phyloP scores from a whole-genome alignment of 164 flowering plant species.

The Liquidambar formosana region DNA sequence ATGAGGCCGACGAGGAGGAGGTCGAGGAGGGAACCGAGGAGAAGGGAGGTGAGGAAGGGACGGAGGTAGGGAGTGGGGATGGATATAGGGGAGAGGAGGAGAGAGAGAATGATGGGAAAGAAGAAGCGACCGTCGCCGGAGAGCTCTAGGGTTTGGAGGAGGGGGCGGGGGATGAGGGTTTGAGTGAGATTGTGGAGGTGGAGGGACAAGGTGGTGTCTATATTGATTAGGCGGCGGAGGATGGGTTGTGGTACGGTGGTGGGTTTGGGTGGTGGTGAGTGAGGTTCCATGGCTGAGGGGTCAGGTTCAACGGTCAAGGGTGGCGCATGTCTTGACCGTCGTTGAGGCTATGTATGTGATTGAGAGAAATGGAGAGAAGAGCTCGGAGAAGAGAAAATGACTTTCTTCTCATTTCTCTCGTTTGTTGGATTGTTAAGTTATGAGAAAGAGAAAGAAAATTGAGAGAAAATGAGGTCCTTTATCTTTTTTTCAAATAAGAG shows the following conservation, averaged over 20 bases:
- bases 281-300: background rate
- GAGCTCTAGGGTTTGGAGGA: constrained; percentile 64
- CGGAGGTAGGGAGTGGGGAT: constrained; percentile 22
- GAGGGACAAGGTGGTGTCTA: constrained; percentile 58
- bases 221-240: constrained; percentile 36
- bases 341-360: too few relatives aligned
- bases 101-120: constrained; percentile 46
- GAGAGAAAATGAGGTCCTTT: too few relatives aligned
- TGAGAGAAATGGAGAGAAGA: too few relatives aligned
- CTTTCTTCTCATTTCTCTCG: too few relatives aligned
- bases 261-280: constrained; percentile 13
- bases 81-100: constrained; percentile 28
- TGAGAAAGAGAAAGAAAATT: too few relatives aligned
- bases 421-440: too few relatives aligned
- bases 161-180: constrained; percentile 44
- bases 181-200: constrained; percentile 45
- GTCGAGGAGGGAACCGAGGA: constrained; percentile 67
- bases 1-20: constrained; percentile 53
- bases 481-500: too few relatives aligned
- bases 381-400: too few relatives aligned
- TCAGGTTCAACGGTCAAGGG: too few relatives aligned
- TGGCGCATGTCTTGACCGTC: too few relatives aligned
- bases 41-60: constrained; percentile 29
- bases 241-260: background rate
- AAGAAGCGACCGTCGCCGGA: constrained; percentile 87